phyloP scores from a whole-genome alignment of 139 green algal species.

The Edaphochlamys debaryana region DNA sequence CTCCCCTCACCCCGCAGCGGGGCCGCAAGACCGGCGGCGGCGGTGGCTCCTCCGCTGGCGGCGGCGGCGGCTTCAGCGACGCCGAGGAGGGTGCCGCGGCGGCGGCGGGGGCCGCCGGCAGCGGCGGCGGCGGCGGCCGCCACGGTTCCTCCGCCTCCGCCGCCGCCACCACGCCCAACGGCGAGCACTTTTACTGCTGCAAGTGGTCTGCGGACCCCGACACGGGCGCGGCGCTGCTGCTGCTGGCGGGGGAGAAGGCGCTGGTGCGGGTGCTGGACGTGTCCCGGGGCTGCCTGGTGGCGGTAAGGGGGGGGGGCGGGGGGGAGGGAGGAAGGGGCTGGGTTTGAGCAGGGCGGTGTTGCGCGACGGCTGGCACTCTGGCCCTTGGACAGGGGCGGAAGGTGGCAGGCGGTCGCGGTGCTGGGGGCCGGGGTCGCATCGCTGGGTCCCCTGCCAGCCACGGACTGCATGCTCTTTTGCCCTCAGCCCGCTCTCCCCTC shows the following conservation, averaged over 20 bases:
- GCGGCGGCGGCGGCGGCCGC: not conserved
- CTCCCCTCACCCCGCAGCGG: not conserved
- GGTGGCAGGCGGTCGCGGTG: no score
- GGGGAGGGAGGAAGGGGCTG: no score
- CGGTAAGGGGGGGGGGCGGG: conserved; percentile 33
- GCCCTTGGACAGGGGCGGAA: no score
- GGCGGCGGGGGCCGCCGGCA: no score
- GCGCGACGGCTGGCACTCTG: not conserved
- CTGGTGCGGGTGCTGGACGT: conserved; percentile 70
- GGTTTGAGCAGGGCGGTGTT: no score
- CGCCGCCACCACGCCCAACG: conserved; percentile 12
- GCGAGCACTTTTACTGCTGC: conserved; percentile 74
- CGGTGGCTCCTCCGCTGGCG: not conserved
- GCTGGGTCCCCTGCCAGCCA: no score
- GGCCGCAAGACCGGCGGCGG: not conserved
- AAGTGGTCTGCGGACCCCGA: conserved; percentile 66
- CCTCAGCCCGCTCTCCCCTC: no score
- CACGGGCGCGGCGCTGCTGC: conserved; percentile 67
- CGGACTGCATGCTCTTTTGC: no score
- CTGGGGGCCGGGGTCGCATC: no score
- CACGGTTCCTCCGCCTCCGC: not conserved
- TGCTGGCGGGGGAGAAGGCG: conserved; percentile 74
- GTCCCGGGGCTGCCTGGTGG: conserved; percentile 41
- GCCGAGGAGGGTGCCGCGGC: not conserved
- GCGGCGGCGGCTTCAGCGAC: not conserved